These are phyloP conservation scores for Daldinia sp. DNA, from an alignment of 2,329 filamentous ascomycete species.

Conservation along the genomic window DNA sequence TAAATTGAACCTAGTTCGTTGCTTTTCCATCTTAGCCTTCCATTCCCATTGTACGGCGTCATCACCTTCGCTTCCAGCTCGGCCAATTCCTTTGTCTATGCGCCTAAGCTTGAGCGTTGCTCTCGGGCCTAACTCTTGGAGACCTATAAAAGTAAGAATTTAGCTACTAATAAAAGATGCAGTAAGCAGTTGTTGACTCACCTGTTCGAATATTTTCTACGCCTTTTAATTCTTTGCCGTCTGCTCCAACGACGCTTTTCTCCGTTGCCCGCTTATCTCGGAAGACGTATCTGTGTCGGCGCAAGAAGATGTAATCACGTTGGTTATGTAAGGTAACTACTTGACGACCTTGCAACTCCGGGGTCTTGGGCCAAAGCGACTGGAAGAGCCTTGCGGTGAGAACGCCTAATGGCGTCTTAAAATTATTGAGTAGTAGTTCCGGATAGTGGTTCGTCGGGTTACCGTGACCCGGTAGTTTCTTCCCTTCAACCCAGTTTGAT, in stretches of 20 bases:
- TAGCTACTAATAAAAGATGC: constrained; percentile 14
- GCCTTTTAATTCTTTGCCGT: constrained; percentile 84
- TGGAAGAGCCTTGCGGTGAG: constrained; percentile 87
- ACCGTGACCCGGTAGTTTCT: constrained; percentile 85
- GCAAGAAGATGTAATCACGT: constrained; percentile 93
- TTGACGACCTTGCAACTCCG: constrained; percentile 85
- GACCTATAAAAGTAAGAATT: constrained; percentile 55
- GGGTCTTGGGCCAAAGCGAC: constrained; percentile 78
- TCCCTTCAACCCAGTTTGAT: constrained; percentile 88
- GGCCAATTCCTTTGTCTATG: constrained; percentile 86
- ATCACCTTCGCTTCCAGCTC: constrained; percentile 72
- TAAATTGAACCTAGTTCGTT: constrained; percentile 91
- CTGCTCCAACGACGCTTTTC: constrained; percentile 81
- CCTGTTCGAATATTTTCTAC: constrained; percentile 81
- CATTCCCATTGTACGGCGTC: constrained; percentile 92
- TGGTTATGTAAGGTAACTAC: constrained; percentile 95
- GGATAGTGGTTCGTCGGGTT: constrained; percentile 91
- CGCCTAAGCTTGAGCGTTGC: constrained; percentile 84
- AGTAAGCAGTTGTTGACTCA: constrained; percentile 28
- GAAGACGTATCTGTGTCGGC: constrained; percentile 91
- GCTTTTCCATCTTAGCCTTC: constrained; percentile 95
- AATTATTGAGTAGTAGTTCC: constrained; percentile 91
- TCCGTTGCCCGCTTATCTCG: constrained; percentile 86
- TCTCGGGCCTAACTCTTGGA: constrained; percentile 88
- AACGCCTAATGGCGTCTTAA: constrained; percentile 89